Conservation (phyloP, 2,329 filamentous ascomycete genomes). For the Erysiphe pulchra region DNA sequence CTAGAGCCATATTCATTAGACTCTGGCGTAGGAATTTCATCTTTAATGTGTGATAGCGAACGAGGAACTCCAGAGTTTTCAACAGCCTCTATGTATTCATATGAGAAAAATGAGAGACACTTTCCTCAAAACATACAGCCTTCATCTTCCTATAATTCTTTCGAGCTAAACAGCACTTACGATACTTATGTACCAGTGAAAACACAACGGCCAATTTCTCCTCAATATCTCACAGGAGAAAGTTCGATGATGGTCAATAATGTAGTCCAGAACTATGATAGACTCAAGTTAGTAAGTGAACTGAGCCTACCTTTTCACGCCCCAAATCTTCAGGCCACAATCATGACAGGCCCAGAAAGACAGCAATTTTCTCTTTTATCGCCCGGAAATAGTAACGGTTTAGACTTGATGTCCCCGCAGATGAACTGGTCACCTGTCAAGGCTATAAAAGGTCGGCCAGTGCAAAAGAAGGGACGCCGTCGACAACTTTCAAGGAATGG, state of each 20-base stretch:
- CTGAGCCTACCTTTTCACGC: constrained; percentile 14
- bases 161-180: constrained; percentile 15
- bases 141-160: constrained; percentile 37
- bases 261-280: constrained; percentile 36
- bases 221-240: constrained; percentile 14
- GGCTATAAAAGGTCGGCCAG: constrained; percentile 20
- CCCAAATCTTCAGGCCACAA: constrained; percentile 4
- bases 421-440: constrained; percentile 29
- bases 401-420: constrained; percentile 28
- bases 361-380: constrained; percentile 29
- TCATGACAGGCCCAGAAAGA: constrained; percentile 26
- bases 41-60: constrained; percentile 33
- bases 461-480: constrained; percentile 36
- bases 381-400: constrained; percentile 20
- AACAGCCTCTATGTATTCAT: constrained; percentile 32
- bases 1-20: constrained; percentile 32
- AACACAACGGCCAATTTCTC: constrained; percentile 18
- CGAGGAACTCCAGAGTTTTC: constrained; percentile 36
- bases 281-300: constrained; percentile 30
- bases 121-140: constrained; percentile 38
- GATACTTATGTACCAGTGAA: constrained; percentile 26
- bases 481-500: constrained; percentile 33
- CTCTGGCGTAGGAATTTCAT: constrained; percentile 36
- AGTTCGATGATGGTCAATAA: constrained; percentile 49
- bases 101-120: constrained; percentile 38